Evolutionary conservation across 352 stramenopile genomes (phyloP).

Genomic region (Globisporangium ultimum): DNA sequence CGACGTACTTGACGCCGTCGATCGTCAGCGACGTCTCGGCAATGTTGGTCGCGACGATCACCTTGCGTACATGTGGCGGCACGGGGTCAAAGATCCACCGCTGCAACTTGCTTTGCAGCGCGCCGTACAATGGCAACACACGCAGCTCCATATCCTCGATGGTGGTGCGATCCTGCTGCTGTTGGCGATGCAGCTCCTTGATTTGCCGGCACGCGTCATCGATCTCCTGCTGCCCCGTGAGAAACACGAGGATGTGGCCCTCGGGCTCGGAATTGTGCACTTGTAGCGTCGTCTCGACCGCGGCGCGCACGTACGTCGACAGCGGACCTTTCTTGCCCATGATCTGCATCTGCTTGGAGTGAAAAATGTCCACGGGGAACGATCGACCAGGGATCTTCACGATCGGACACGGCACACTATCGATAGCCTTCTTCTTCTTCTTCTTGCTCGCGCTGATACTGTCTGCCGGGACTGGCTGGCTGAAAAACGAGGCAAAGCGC

Average conservation of each 20-base stretch:
- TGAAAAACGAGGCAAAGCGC: slow-evolving; percentile 90
- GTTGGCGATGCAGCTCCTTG: slow-evolving; percentile 32
- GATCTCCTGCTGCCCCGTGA: slow-evolving; percentile 93
- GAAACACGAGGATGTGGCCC: slow-evolving; percentile 93
- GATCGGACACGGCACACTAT: slow-evolving; percentile 52
- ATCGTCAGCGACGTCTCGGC: slow-evolving; percentile 99
- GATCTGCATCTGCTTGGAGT: slow-evolving; percentile 83
- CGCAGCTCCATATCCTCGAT: slow-evolving; percentile 46
- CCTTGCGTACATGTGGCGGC: slow-evolving; percentile 76
- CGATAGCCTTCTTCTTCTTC: slow-evolving; percentile 1
- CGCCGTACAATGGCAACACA: slow-evolving; percentile 93
- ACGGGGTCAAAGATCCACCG: slow-evolving; percentile 93
- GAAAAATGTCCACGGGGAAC: slow-evolving; percentile 93
- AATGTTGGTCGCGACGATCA: slow-evolving; percentile 92
- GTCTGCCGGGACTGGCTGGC: not conserved
- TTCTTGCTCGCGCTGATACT: slow-evolving; percentile 9
- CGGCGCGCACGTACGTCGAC: slow-evolving; percentile 57
- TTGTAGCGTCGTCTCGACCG: slow-evolving; percentile 77
- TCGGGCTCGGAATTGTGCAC: slow-evolving; percentile 68
- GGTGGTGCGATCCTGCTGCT: slow-evolving; percentile 12
- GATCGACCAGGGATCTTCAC: slow-evolving; percentile 89
- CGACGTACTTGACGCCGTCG: slow-evolving; percentile 88
- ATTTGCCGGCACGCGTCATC: slow-evolving; percentile 90
- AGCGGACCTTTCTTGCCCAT: slow-evolving; percentile 66
- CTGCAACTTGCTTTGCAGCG: slow-evolving; percentile 91